Evolutionary conservation across 78 protist species (phyloP), one percentile per base, ranked within the genome.

Genomic region (Isochrysis galbana): DNA sequence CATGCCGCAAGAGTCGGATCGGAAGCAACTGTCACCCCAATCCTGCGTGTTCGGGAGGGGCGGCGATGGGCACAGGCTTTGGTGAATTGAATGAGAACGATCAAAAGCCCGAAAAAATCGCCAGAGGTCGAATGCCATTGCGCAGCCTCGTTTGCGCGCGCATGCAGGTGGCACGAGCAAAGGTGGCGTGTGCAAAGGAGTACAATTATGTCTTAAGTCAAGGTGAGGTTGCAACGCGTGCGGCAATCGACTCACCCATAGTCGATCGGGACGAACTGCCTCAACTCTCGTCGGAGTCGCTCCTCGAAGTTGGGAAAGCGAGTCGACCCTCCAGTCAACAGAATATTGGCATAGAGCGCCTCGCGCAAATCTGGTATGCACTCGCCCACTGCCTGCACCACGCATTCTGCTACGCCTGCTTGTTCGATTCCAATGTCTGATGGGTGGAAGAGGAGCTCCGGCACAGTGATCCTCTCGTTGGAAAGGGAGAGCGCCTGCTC

Each of bases 381-480:
- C 70, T 90, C 74, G 39, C 87, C 87, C 19, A 92, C 94, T 23
- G 95, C 70, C 90, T 96, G 97, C 48, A 96, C 94, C 25, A 96
- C 84, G 34, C 95, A 41, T 42, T 96, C 97, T 4, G 97, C 93
- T 4, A 96, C 10, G n/a, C 97, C 97, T 46, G 96, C 97, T 78
- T 96, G 97, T 34, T 96, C 87, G 51, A 96, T 29, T 5, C 96
- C 96, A 0, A 94, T 91, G 84, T 94, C 93, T 1, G 83, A 80
- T 48, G 97, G 97, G 77, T 89, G 78, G 92, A 96, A 96, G 61
- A 96, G 54, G 46, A 96, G 29, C 47, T 96, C 97, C 70, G 97
- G 97, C 38, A 95, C 93, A 22, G 94, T 29, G 72, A 96, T 84
- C 51, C 97, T 77, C 91, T 96, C 97, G 78, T 89, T 94, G 19